A percentile compares a stretch with the other conserved stretches of the same genome.
These are phyloP conservation scores for Dioszegia crocea DNA, from an alignment of 768 basidiomycete genomes.

Conservation along the genomic window DNA sequence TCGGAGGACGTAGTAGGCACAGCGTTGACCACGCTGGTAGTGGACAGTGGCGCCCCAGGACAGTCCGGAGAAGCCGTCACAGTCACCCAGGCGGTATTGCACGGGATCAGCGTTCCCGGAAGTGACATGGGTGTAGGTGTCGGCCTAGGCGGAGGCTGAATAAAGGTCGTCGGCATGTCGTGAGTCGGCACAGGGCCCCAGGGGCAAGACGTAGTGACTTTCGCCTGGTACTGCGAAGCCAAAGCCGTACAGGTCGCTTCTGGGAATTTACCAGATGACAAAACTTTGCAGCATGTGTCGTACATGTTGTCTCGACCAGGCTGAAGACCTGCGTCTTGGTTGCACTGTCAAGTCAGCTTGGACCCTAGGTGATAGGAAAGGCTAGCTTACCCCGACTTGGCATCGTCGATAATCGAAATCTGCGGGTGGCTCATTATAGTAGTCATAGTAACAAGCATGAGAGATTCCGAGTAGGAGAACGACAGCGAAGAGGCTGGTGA, in stretches of 20 bases:
- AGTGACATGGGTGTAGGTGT: too few relatives aligned
- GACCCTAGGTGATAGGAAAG: too few relatives aligned
- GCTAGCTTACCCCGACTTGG: slow-evolving; percentile 6
- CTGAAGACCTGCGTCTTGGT: not conserved
- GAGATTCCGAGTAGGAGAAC: not conserved
- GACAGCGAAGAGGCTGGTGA: not conserved
- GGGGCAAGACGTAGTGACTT: not conserved
- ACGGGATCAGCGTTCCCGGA: not conserved
- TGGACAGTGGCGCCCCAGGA: not conserved
- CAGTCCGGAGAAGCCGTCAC: slow-evolving; percentile 1
- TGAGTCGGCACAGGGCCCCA: not conserved
- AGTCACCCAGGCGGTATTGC: slow-evolving; percentile 3
- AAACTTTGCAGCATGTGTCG: not conserved
- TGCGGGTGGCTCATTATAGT: slow-evolving; percentile 1
- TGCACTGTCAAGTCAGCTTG: not conserved
- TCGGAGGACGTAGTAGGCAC: not conserved
- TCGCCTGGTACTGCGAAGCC: not conserved
- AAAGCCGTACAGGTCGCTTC: not conserved
- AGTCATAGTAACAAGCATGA: slow-evolving; percentile 5
- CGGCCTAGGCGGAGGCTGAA: slow-evolving; percentile 2
- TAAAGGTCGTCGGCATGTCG: slow-evolving; percentile 12
- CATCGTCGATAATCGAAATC: slow-evolving; percentile 1
- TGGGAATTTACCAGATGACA: not conserved
- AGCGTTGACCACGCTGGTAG: not conserved
- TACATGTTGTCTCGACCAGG: not conserved